Conservation (phyloP, 805 yeast genomes). For the Kuraishia capsulata region DNA sequence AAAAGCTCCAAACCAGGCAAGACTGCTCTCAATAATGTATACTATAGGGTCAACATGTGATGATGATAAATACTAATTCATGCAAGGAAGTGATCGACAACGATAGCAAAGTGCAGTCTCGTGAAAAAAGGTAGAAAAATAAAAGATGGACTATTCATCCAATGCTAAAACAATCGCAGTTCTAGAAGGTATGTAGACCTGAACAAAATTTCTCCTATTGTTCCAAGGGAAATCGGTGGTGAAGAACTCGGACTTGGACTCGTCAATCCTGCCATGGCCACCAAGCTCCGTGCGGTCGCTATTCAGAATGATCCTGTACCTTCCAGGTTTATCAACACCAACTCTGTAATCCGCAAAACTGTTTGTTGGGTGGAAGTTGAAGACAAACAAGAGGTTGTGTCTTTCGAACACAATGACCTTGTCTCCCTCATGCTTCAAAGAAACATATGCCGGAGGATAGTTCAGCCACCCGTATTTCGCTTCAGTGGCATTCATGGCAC, state of each 20-base stretch:
- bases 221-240: constrained; percentile 81
- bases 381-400: constrained; percentile 73
- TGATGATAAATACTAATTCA: no score
- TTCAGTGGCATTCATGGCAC: constrained; percentile 76
- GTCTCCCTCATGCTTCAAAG: constrained; percentile 82
- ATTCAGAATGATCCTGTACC: constrained; percentile 64
- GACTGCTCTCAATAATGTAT: no score
- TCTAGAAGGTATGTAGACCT: constrained; percentile 78
- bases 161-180: constrained; percentile 52
- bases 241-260: constrained; percentile 39
- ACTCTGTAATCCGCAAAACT: constrained; percentile 81
- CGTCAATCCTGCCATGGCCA: constrained; percentile 72
- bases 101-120: no score
- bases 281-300: constrained; percentile 68
- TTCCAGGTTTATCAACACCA: constrained; percentile 80
- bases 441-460: constrained; percentile 69
- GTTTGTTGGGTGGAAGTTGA: constrained; percentile 83
- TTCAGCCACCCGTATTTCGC: constrained; percentile 57
- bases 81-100: no score
- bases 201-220: constrained; percentile 62
- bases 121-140: no score
- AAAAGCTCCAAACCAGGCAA: not conserved
- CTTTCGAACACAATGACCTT: constrained; percentile 86
- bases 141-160: constrained; percentile 6
- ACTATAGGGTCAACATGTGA: no score